Conservation (phyloP, 2,329 filamentous ascomycete genomes). For the Aspergillus viridinutans region DNA sequence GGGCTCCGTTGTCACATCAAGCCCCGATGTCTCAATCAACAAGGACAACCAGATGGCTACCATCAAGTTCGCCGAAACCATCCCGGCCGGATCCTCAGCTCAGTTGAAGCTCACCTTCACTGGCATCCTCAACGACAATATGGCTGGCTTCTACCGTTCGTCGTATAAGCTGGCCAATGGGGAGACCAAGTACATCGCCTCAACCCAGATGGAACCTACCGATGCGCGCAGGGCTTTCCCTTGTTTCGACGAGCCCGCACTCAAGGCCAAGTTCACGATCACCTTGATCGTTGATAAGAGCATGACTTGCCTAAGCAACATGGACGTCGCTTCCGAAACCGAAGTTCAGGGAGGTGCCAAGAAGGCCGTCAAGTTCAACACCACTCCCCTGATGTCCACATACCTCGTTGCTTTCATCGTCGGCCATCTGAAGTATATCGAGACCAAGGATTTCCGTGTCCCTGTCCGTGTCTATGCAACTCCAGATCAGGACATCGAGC, state of each 20-base stretch:
- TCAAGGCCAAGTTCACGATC: conserved; percentile 90
- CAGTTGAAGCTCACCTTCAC: conserved; percentile 73
- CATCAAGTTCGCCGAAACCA: conserved; percentile 68
- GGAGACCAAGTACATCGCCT: conserved; percentile 75
- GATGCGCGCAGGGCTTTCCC: conserved; percentile 91
- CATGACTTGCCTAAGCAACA: conserved; percentile 91
- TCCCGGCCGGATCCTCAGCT: conserved; percentile 72
- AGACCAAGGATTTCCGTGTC: conserved; percentile 85
- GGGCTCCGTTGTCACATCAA: conserved; percentile 56
- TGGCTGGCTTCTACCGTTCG: conserved; percentile 96
- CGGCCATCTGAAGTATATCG: conserved; percentile 88
- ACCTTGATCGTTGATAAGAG: conserved; percentile 87
- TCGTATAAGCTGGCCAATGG: conserved; percentile 84
- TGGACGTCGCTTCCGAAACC: conserved; percentile 82
- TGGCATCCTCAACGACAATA: conserved; percentile 82
- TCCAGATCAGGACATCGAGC: conserved; percentile 81
- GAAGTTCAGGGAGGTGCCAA: conserved; percentile 62
- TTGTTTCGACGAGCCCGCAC: conserved; percentile 91
- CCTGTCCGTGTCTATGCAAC: conserved; percentile 93
- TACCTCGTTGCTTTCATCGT: conserved; percentile 93
- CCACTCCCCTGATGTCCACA: conserved; percentile 90
- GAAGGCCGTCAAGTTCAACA: conserved; percentile 89
- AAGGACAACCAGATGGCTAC: conserved; percentile 76
- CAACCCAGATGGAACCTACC: conserved; percentile 94
- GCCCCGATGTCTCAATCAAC: conserved; percentile 67